Percentiles rank a stretch among this genome's conserved stretches.
Conservation (phyloP, 306 rosid genomes). For the Quercus rubra region DNA sequence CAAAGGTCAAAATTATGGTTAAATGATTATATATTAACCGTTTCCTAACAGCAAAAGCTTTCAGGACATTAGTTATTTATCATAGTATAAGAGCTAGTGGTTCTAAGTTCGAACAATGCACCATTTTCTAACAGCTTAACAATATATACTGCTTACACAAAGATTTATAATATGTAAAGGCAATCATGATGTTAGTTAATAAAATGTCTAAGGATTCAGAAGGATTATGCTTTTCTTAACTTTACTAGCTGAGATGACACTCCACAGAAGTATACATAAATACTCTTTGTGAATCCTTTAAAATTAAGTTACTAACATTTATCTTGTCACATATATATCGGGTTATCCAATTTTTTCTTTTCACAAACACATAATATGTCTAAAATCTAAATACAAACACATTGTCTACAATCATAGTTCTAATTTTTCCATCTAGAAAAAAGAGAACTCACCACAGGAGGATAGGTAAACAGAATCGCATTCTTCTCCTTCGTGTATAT, state of each 20-base stretch:
- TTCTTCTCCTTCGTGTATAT: slow-evolving; percentile 84
- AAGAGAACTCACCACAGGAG: slow-evolving; percentile 60
- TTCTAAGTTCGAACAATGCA: too few species aligned
- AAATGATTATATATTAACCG: too few species aligned
- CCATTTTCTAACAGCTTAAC: too few species aligned
- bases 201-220: not conserved
- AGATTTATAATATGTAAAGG: too few species aligned
- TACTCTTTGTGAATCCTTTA: too few species aligned
- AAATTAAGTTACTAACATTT: not conserved
- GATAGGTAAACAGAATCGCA: slow-evolving; percentile 83
- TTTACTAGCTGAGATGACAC: not conserved
- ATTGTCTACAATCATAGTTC: too few species aligned
- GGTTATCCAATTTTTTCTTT: not conserved
- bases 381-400: not conserved
- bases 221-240: not conserved
- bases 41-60: too few species aligned
- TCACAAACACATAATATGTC: not conserved
- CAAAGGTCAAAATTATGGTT: not conserved
- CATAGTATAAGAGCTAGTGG: too few species aligned
- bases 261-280: not conserved
- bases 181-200: too few species aligned
- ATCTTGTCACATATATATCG: not conserved
- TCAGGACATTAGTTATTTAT: too few species aligned
- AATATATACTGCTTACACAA: too few species aligned
- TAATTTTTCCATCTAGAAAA: not conserved